These are phyloP conservation scores for Lignosus rhinocerotis DNA, from an alignment of 1,284 basidiomycete genomes.

Conservation along the genomic window DNA sequence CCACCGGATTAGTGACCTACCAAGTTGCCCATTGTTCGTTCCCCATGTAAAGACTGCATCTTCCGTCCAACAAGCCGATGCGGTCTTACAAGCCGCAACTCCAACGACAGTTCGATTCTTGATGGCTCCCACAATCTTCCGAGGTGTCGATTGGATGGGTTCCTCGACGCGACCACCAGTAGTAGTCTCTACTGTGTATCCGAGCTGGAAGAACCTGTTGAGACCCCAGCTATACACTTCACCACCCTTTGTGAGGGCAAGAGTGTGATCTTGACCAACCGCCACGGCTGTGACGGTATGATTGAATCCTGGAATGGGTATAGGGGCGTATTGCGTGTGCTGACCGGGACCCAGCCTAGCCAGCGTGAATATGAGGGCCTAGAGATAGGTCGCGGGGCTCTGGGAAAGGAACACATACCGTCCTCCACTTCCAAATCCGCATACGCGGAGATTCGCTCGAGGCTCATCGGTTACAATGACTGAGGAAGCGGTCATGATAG, in stretches of 20 bases:
- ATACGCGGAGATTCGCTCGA: conserved; percentile 75
- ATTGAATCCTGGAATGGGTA: conserved; percentile 59
- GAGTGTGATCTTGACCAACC: conserved; percentile 92
- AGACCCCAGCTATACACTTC: conserved; percentile 91
- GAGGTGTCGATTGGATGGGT: conserved; percentile 75
- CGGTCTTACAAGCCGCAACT: conserved; percentile 85
- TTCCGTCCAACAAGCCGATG: conserved; percentile 90
- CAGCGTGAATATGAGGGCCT: not conserved
- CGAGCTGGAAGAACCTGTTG: conserved; percentile 87
- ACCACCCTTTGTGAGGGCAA: conserved; percentile 79
- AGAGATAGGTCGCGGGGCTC: not conserved
- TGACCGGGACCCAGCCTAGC: conserved; percentile 71
- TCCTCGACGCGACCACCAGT: conserved; percentile 29
- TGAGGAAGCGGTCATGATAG: conserved; percentile 18
- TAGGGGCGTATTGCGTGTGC: conserved; percentile 79
- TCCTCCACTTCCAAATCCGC: conserved; percentile 86
- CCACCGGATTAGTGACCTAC: conserved; percentile 38
- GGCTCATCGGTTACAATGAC: conserved; percentile 77
- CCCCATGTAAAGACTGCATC: conserved; percentile 95
- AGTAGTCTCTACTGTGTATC: conserved; percentile 77
- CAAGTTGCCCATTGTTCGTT: conserved; percentile 91
- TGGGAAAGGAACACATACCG: conserved; percentile 45
- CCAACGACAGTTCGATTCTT: conserved; percentile 83
- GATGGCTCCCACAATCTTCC: conserved; percentile 75
- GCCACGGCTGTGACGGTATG: conserved; percentile 60